Evolutionary conservation across 495 filamentous ascomycete genomes (phyloP).

Genomic region (Bacidia rubella): DNA sequence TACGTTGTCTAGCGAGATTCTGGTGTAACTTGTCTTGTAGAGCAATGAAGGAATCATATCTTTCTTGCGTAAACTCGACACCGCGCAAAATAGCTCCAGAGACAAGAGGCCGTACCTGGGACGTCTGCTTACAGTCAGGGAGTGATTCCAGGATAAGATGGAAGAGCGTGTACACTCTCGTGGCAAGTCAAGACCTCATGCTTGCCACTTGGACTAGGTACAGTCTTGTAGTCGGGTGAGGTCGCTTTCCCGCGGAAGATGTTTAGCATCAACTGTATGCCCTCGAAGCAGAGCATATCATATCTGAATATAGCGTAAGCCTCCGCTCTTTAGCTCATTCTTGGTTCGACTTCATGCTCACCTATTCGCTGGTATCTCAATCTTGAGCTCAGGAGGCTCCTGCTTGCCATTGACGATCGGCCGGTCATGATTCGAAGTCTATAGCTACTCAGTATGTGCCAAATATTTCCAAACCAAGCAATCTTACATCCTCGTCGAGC

Average conservation of each 20-base stretch:
- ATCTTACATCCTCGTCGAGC: conserved; percentile 76
- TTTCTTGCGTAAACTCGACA: conserved; percentile 78
- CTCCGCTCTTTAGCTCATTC: conserved; percentile 18
- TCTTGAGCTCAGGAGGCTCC: conserved; percentile 86
- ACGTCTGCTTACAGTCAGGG: conserved; percentile 36
- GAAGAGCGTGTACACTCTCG: conserved; percentile 39
- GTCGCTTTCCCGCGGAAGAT: conserved; percentile 69
- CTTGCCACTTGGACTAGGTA: conserved; percentile 56
- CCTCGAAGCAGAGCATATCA: conserved; percentile 97
- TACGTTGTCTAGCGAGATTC: conserved; percentile 85
- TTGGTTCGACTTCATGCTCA: conserved; percentile 17
- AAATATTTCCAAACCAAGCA: not conserved
- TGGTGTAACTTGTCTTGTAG: conserved; percentile 97
- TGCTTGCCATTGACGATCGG: conserved; percentile 65
- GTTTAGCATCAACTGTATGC: conserved; percentile 87
- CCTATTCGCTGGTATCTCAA: conserved; percentile 95
- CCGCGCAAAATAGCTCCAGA: conserved; percentile 77
- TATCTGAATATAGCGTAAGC: conserved; percentile 47
- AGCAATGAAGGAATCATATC: conserved; percentile 94
- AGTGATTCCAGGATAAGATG: no score
- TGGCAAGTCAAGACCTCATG: conserved; percentile 67
- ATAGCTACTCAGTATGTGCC: not conserved
- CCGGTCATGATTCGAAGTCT: conserved; percentile 60
- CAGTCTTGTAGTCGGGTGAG: conserved; percentile 65
- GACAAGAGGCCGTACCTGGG: conserved; percentile 69